A percentile compares a stretch with the other conserved stretches of the same genome.
phyloP scores from a whole-genome alignment of 192 early-diverging fungal species.

The Linnemannia elongata region DNA sequence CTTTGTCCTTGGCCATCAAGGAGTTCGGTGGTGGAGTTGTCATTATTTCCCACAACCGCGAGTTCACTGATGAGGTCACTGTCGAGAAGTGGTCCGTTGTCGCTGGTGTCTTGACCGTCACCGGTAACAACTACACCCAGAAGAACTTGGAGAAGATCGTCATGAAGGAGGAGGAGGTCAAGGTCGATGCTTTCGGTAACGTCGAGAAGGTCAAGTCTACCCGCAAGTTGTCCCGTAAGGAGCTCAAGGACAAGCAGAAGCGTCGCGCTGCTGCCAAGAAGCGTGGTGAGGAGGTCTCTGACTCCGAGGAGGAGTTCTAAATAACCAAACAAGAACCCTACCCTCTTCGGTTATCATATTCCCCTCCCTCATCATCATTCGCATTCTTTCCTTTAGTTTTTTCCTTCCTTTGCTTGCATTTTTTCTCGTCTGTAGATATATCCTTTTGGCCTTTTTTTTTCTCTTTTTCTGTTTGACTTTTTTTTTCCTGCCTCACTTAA shows the following conservation, averaged over 20 bases:
- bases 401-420: neutral
- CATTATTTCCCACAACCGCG: slow-evolving; percentile 87
- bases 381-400: neutral
- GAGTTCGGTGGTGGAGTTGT: slow-evolving; percentile 86
- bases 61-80: slow-evolving; percentile 82
- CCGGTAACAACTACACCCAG: slow-evolving; percentile 66
- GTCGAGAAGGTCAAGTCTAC: slow-evolving; percentile 79
- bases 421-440: slow-evolving; percentile 1
- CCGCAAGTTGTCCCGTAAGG: slow-evolving; percentile 66
- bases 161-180: slow-evolving; percentile 63
- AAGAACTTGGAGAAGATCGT: slow-evolving; percentile 62
- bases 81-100: slow-evolving; percentile 83
- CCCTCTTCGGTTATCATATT: neutral
- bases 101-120: slow-evolving; percentile 66
- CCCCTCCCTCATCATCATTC: neutral
- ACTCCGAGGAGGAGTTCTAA: slow-evolving; percentile 64
- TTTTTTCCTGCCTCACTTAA: slow-evolving; percentile 6
- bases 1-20: slow-evolving; percentile 80
- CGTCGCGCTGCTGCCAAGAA: slow-evolving; percentile 68
- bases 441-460: slow-evolving; percentile 10
- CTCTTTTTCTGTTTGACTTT: slow-evolving; percentile 11
- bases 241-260: slow-evolving; percentile 71
- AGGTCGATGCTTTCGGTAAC: slow-evolving; percentile 82
- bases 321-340: neutral
- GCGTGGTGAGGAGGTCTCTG: slow-evolving; percentile 68